phyloP scores from a whole-genome alignment of 2,329 filamentous ascomycete species.

The Myotisia sp. region DNA sequence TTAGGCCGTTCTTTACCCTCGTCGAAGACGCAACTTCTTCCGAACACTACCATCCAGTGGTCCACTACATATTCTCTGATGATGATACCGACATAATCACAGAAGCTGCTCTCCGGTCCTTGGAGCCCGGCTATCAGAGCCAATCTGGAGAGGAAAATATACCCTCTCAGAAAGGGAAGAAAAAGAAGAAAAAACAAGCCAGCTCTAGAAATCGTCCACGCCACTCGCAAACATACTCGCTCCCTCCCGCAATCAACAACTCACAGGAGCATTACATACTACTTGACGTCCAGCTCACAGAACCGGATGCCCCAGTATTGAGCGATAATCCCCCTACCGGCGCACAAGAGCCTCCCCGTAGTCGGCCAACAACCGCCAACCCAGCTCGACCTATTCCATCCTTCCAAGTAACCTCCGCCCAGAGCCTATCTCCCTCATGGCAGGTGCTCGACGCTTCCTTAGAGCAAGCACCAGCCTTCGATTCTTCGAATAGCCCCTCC shows the following conservation, averaged over 20 bases:
- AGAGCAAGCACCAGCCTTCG: conserved; percentile 49
- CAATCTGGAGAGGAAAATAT: conserved; percentile 10
- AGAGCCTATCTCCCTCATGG: conserved; percentile 63
- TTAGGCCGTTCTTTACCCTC: conserved; percentile 73
- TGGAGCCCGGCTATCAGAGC: conserved; percentile 33
- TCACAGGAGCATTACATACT: conserved; percentile 43
- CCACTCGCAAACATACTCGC: conserved; percentile 9
- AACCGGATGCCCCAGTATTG: conserved; percentile 12
- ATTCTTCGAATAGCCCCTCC: conserved; percentile 32
- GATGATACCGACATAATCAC: conserved; percentile 71
- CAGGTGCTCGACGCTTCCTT: conserved; percentile 44
- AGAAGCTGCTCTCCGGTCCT: conserved; percentile 44
- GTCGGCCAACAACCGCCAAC: no score
- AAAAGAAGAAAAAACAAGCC: conserved; percentile 4
- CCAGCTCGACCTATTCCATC: no score
- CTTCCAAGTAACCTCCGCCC: conserved; percentile 48
- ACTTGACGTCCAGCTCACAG: conserved; percentile 36
- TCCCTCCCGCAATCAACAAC: conserved; percentile 35
- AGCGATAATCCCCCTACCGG: neutral
- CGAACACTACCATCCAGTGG: conserved; percentile 65
- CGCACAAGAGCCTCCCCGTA: conserved; percentile 1
- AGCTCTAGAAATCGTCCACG: conserved; percentile 18
- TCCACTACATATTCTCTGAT: conserved; percentile 88
- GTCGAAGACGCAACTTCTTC: conserved; percentile 61
- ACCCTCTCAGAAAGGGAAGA: conserved; percentile 3